These are phyloP conservation scores for Scortechinia acanthostroma DNA, from an alignment of 2,329 filamentous ascomycete species.

Conservation along the genomic window DNA sequence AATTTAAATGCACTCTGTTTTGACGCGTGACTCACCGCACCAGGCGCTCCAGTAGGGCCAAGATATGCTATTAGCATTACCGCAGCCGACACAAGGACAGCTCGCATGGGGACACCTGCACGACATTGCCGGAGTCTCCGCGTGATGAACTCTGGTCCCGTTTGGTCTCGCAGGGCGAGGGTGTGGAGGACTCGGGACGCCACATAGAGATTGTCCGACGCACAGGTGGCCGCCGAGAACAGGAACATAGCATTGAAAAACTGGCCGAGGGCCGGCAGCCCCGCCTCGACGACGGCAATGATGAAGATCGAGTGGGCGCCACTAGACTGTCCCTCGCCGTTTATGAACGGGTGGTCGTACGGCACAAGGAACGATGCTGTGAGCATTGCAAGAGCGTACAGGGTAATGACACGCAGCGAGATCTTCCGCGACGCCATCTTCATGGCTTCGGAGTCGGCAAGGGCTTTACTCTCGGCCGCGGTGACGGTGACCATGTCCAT, in stretches of 20 bases:
- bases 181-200: conserved; percentile 25
- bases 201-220: conserved; percentile 27
- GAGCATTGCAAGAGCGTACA: conserved; percentile 15
- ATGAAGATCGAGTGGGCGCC: conserved; percentile 24
- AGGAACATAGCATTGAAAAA: conserved; percentile 28
- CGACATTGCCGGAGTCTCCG: too few relatives aligned
- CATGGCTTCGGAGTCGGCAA: conserved; percentile 25
- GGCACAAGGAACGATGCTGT: conserved; percentile 22
- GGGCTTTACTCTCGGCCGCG: conserved; percentile 22
- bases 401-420: conserved; percentile 21
- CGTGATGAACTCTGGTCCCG: too few relatives aligned
- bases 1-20: too few relatives aligned
- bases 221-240: conserved; percentile 24
- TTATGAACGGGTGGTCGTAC: conserved; percentile 26
- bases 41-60: too few relatives aligned
- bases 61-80: too few relatives aligned
- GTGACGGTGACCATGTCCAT: conserved; percentile 29
- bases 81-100: too few relatives aligned
- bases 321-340: conserved; percentile 23
- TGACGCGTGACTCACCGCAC: too few relatives aligned
- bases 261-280: conserved; percentile 21
- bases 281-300: conserved; percentile 25
- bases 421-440: conserved; percentile 30
- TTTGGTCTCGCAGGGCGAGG: conserved; percentile 23
- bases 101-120: too few relatives aligned